Conservation (phyloP, 2,329 filamentous ascomycete species). For the Penicillium sp. region DNA sequence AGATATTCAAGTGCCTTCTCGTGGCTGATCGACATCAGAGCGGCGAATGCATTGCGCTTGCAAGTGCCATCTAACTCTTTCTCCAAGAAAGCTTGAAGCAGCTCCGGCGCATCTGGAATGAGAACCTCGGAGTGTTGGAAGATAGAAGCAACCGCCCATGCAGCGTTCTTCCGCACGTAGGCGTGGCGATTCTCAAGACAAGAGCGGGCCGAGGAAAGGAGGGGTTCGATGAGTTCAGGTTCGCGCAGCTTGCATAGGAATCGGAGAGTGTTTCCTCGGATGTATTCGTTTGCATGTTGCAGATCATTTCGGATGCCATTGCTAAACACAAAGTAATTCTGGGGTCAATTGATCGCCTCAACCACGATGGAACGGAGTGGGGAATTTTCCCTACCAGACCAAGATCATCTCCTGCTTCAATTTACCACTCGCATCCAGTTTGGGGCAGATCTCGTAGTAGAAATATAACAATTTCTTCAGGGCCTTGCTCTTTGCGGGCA, state of each 20-base stretch:
- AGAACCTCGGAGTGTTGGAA: conserved; percentile 83
- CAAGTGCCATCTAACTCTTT: conserved; percentile 89
- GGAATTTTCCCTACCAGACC: conserved; percentile 65
- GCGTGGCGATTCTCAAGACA: conserved; percentile 95
- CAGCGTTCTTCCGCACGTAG: conserved; percentile 97
- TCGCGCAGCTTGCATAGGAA: conserved; percentile 96
- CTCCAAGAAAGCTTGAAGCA: conserved; percentile 83
- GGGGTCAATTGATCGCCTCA: conserved; percentile 12
- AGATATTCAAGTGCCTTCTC: conserved; percentile 86
- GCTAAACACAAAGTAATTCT: conserved; percentile 44
- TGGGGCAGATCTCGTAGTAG: conserved; percentile 98
- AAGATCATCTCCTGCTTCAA: conserved; percentile 99
- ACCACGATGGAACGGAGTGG: neutral
- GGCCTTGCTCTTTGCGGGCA: conserved; percentile 94
- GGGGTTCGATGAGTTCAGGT: conserved; percentile 89
- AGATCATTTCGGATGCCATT: conserved; percentile 98
- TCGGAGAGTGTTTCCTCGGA: conserved; percentile 93
- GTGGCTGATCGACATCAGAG: conserved; percentile 83
- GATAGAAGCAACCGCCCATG: conserved; percentile 90
- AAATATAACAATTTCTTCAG: conserved; percentile 98
- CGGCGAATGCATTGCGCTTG: conserved; percentile 96
- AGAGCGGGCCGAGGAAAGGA: conserved; percentile 82
- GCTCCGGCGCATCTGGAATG: conserved; percentile 90
- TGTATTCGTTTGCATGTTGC: conserved; percentile 96
- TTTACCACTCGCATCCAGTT: conserved; percentile 86